phyloP scores from a whole-genome alignment of 2,329 filamentous ascomycete species.

The Chaetomium sp. region DNA sequence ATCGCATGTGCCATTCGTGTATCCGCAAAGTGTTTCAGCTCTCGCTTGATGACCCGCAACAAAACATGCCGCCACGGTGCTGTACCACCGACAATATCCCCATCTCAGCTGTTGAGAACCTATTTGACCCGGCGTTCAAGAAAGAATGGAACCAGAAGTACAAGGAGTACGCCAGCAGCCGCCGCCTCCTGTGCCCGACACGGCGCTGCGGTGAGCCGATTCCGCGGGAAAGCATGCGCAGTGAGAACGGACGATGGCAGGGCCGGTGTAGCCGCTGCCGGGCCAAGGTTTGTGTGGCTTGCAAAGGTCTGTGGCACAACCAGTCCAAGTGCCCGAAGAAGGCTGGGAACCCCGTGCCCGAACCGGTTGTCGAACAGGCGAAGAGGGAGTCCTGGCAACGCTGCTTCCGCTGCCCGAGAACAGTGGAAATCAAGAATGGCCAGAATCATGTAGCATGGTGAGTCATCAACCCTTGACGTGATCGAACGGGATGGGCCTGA shows the following conservation, averaged over 20 bases:
- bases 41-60: conserved; percentile 67
- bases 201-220: conserved; percentile 74
- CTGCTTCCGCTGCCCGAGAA: conserved; percentile 65
- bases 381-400: conserved; percentile 66
- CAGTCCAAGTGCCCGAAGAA: conserved; percentile 59
- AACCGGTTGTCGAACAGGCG: conserved; percentile 56
- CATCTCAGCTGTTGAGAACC: conserved; percentile 65
- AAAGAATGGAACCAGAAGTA: conserved; percentile 75
- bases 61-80: conserved; percentile 74
- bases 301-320: conserved; percentile 68
- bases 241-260: conserved; percentile 52
- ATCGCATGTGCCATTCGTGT: conserved; percentile 75
- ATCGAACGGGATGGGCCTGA: neutral
- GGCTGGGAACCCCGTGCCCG: conserved; percentile 53
- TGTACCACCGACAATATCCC: conserved; percentile 69
- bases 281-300: conserved; percentile 66
- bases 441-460: conserved; percentile 88
- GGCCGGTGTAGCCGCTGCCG: conserved; percentile 66
- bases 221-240: conserved; percentile 60
- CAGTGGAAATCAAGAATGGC: conserved; percentile 75
- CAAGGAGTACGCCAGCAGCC: conserved; percentile 65
- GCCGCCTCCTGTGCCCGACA: conserved; percentile 71
- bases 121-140: conserved; percentile 72
- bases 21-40: conserved; percentile 67
- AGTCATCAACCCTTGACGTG: conserved; percentile 26